Evolutionary conservation across 768 basidiomycete species (phyloP), one percentile per base, ranked within the genome.

Genomic region (Suillus tomentosus): DNA sequence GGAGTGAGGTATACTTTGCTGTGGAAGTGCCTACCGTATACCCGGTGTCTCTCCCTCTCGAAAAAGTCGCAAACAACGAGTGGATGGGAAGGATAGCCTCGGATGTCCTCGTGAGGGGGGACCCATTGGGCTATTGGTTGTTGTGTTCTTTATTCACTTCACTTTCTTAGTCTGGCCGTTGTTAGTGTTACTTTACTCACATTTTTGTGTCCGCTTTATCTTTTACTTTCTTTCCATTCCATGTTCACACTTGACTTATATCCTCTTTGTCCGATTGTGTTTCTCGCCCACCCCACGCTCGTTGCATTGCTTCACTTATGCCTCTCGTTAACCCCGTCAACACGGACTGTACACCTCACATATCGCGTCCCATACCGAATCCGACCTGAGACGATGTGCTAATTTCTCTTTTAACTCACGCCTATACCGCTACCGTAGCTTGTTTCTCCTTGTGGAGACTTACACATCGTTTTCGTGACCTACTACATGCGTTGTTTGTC

Each of bases 71-170:
- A 17, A 51, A 24, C 31, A 54, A 55, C 36, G 68, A 51, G 56
- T 76, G 11, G 69, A 68, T 65, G 69, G 67, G 55, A 73, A 76
- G 60, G 64, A 63, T 47, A 66, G 67, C 61, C 66, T 70, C 63
- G 65, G 62, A 58, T 70, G 64, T 37, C 67, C 70, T 50, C 72
- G 68, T 59, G 63, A 64, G n/a, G 74, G 27, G 74, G 69, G 66
- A 67, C 67, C 68, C 68, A 65, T 65, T 84, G 84, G 84, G 86
- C 84, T 86, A 80, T 86, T 86, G 84, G 84, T 86, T 87, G 84
- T 79, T 77, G 73, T 74, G 69, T 77, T 82, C 77, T 81, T 83
- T 83, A 82, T 82, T 80, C 73, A 74, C 76, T 81, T 77, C 73
- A 66, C 75, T 70, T 79, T 67, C 66, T 70, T 66, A 63, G 66